Evolutionary conservation across 371 early-diverging fungal species (phyloP).

Genomic region (Mucor racemosus): DNA sequence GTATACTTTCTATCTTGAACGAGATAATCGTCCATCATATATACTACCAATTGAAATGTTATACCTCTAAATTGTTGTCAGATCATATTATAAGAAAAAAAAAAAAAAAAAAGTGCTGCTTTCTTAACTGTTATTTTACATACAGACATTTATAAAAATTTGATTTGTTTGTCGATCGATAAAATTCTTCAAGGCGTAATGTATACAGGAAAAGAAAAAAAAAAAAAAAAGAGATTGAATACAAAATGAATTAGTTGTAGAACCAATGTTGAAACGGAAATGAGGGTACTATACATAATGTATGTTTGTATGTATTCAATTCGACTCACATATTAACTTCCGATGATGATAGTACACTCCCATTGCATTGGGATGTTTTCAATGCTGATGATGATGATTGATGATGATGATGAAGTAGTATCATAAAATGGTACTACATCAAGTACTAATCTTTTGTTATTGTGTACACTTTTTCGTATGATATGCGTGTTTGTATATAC

Average conservation of each 20-base stretch:
- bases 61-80: background rate
- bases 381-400: no score
- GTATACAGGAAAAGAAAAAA: background rate
- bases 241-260: background rate
- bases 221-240: no score
- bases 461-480: constrained; percentile 3
- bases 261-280: background rate
- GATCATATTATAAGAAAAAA: background rate
- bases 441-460: constrained; percentile 1
- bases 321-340: no score
- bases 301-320: background rate
- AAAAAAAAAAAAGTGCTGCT: background rate
- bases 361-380: no score
- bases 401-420: background rate
- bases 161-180: constrained; percentile 4
- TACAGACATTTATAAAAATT: background rate
- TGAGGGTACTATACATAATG: background rate
- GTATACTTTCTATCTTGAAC: background rate
- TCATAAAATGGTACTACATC: constrained; percentile 4
- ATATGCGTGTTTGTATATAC: background rate
- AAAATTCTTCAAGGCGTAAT: background rate
- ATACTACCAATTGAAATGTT: background rate
- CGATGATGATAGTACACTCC: no score
- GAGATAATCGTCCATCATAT: background rate
- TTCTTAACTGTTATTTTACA: background rate